phyloP scores from a whole-genome alignment of 192 early-diverging fungal genomes.

The Diversispora epigaea region DNA sequence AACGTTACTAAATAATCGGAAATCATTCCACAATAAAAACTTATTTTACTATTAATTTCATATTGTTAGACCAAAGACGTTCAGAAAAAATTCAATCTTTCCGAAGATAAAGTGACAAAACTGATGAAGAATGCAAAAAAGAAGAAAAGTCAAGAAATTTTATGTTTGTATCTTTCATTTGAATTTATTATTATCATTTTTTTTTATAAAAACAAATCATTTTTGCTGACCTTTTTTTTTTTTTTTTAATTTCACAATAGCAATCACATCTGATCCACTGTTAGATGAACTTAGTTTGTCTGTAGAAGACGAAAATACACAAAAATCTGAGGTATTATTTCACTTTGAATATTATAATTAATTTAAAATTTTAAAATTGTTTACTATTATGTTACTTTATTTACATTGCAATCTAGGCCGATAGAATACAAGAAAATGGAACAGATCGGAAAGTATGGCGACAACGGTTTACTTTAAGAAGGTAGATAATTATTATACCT shows the following conservation, averaged over 20 bases:
- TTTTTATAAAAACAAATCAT: background rate
- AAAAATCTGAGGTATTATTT: slow-evolving; percentile 16
- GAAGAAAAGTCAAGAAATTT: slow-evolving; percentile 9
- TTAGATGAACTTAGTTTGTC: slow-evolving; percentile 15
- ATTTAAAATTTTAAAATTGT: background rate
- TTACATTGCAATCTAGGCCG: background rate
- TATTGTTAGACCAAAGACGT: slow-evolving; percentile 48
- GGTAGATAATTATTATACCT: slow-evolving; percentile 39
- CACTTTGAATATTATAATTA: background rate
- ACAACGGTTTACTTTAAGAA: slow-evolving; percentile 56
- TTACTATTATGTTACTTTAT: background rate
- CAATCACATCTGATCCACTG: slow-evolving; percentile 24
- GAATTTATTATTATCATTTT: background rate
- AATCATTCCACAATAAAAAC: background rate
- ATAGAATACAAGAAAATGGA: slow-evolving; percentile 34
- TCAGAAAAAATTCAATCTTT: slow-evolving; percentile 55
- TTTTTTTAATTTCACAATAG: background rate
- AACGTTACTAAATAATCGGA: background rate
- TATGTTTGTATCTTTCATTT: slow-evolving; percentile 6
- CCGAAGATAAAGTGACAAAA: slow-evolving; percentile 50
- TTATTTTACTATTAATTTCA: slow-evolving; percentile 9
- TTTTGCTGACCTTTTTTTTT: background rate
- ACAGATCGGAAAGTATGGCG: slow-evolving; percentile 57
- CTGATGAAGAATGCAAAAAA: slow-evolving; percentile 44
- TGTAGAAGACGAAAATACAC: slow-evolving; percentile 14